Conservation (phyloP, 768 basidiomycete species). For the Termitomyces sp. region DNA sequence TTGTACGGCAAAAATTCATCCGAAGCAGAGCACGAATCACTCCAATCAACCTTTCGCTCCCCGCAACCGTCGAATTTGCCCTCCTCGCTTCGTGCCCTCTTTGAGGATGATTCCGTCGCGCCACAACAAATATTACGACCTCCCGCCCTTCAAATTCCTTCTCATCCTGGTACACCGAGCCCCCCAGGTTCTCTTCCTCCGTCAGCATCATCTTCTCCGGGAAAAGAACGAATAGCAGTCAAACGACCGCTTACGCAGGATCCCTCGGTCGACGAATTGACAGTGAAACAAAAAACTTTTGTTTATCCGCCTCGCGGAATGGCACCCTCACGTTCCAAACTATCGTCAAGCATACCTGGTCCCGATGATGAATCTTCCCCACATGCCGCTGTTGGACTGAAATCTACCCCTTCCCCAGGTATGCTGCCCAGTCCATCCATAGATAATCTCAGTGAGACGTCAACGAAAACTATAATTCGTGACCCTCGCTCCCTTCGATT, state of each 20-base stretch:
- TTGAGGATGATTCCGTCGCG: conserved; percentile 50
- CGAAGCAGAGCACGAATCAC: conserved; percentile 14
- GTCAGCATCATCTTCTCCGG: conserved; percentile 27
- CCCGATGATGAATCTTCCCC: conserved; percentile 20
- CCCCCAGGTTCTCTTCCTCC: conserved; percentile 18
- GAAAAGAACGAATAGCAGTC: conserved; percentile 24
- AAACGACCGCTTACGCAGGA: conserved; percentile 26
- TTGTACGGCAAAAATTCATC: conserved; percentile 18
- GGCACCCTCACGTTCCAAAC: conserved; percentile 26
- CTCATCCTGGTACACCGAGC: conserved; percentile 20
- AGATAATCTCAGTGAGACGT: conserved; percentile 5
- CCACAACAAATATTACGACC: conserved; percentile 37
- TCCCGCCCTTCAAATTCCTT: conserved; percentile 24
- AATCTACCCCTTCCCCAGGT: conserved; percentile 2
- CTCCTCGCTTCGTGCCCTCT: conserved; percentile 72
- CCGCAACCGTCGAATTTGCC: conserved; percentile 53
- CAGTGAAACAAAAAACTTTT: conserved; percentile 45
- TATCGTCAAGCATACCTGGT: conserved; percentile 18
- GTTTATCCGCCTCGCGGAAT: conserved; percentile 46
- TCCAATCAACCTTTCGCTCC: conserved; percentile 41
- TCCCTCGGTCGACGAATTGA: conserved; percentile 16
- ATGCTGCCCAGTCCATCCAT: conserved; percentile 5
- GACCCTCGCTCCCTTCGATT: conserved; percentile 1
- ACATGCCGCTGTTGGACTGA: background rate
- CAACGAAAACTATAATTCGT: background rate